Conservation (phyloP, 345 rosid species). For the Brassica cretica region DNA sequence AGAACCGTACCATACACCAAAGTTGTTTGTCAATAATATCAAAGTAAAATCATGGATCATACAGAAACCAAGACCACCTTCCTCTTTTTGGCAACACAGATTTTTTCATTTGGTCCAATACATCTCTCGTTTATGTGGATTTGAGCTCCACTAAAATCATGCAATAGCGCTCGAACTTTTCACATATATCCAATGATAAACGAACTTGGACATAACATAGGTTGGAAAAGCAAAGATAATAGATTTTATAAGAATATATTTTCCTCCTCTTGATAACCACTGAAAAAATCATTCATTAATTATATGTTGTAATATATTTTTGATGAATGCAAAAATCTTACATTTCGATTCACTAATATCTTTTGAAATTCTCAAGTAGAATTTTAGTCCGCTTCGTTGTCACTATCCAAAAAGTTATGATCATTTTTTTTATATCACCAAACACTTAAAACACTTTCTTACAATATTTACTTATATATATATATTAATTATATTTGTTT, state of each 20-base stretch:
- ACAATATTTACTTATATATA: neutral
- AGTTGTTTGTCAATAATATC: too few species aligned
- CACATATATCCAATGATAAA: neutral
- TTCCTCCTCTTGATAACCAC: neutral
- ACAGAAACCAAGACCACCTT: too few species aligned
- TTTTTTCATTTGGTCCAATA: neutral
- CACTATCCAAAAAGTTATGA: neutral
- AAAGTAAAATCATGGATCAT: too few species aligned
- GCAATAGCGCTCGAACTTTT: neutral
- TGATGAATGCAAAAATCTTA: neutral
- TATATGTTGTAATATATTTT: neutral
- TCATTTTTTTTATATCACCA: neutral
- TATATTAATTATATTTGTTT: neutral
- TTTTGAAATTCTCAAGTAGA: neutral
- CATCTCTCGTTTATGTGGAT: neutral
- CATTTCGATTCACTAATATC: neutral
- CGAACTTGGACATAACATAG: neutral
- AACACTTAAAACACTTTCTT: neutral
- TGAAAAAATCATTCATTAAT: neutral
- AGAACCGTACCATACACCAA: too few species aligned
- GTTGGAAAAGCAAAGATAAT: neutral
- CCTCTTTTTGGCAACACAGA: too few species aligned
- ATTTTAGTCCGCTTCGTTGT: neutral
- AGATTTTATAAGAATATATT: neutral
- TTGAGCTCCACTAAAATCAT: neutral